Percentiles rank a stretch among this genome's conserved stretches.
These are phyloP conservation scores for Hypoxylon fragiforme DNA, from an alignment of 495 filamentous ascomycete genomes.

Conservation along the genomic window DNA sequence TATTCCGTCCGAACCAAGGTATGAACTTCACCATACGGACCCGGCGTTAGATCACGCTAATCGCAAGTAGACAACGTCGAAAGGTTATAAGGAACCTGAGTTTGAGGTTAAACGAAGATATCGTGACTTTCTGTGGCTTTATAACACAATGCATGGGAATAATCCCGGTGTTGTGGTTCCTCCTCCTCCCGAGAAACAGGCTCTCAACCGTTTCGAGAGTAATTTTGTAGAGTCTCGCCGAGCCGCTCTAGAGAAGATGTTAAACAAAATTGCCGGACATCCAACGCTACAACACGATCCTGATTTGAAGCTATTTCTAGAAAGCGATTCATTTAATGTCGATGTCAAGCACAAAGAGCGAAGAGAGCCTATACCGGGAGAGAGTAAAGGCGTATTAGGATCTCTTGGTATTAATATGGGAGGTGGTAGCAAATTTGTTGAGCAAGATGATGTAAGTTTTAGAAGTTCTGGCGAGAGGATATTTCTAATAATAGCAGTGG, in stretches of 20 bases:
- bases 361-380: slow-evolving; percentile 78
- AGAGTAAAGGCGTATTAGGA: slow-evolving; percentile 91
- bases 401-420: slow-evolving; percentile 79
- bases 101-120: slow-evolving; percentile 92
- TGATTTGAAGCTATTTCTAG: slow-evolving; percentile 93
- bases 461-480: slow-evolving; percentile 7
- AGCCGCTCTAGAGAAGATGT: slow-evolving; percentile 90
- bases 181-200: slow-evolving; percentile 96
- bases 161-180: slow-evolving; percentile 95
- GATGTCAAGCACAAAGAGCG: slow-evolving; percentile 98
- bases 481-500: slow-evolving; percentile 61
- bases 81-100: slow-evolving; percentile 87
- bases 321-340: slow-evolving; percentile 92
- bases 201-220: slow-evolving; percentile 91
- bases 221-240: slow-evolving; percentile 94
- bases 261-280: slow-evolving; percentile 91
- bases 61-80: slow-evolving; percentile 76
- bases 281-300: slow-evolving; percentile 89
- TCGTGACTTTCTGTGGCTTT: slow-evolving; percentile 97
- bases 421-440: slow-evolving; percentile 81
- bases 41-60: background rate
- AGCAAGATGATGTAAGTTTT: slow-evolving; percentile 88
- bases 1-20: slow-evolving; percentile 95
- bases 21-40: slow-evolving; percentile 20
- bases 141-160: slow-evolving; percentile 88